phyloP scores from a whole-genome alignment of 192 early-diverging fungal species.

The Nowakowskiella sp. region DNA sequence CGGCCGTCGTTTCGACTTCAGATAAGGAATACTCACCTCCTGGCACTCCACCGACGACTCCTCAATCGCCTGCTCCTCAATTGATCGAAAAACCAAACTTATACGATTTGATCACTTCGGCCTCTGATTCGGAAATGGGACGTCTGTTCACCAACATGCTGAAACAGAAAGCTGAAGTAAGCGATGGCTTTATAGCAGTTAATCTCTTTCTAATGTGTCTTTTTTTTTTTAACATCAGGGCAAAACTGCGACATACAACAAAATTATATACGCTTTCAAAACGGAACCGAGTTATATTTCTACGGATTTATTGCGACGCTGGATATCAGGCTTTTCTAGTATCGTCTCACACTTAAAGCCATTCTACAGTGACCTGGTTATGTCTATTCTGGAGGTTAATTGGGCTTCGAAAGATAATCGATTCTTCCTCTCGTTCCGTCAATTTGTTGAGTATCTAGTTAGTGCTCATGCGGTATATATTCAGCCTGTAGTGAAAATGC shows the following conservation, averaged over 20 bases:
- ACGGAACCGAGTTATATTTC: conserved; percentile 2
- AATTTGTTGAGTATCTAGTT: conserved; percentile 64
- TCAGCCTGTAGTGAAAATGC: conserved; percentile 45
- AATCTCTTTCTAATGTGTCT: no score
- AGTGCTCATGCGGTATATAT: conserved; percentile 65
- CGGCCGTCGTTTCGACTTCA: no score
- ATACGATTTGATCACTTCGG: no score
- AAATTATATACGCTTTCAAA: background rate
- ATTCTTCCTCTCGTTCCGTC: conserved; percentile 49
- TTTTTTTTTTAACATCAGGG: conserved; percentile 1
- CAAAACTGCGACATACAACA: conserved; percentile 6
- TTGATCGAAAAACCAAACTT: no score
- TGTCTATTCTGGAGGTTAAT: conserved; percentile 50
- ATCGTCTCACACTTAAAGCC: conserved; percentile 20
- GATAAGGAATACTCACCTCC: no score
- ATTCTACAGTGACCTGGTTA: conserved; percentile 36
- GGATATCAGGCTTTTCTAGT: conserved; percentile 19
- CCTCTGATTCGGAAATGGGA: no score
- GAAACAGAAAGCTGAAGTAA: no score
- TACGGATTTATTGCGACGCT: background rate
- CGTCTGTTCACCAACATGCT: no score
- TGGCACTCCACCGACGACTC: no score
- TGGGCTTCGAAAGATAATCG: conserved; percentile 44
- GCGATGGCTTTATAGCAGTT: no score
- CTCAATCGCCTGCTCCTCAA: no score